These are phyloP conservation scores for Mycena venus DNA, from an alignment of 768 basidiomycete species.

Conservation along the genomic window DNA sequence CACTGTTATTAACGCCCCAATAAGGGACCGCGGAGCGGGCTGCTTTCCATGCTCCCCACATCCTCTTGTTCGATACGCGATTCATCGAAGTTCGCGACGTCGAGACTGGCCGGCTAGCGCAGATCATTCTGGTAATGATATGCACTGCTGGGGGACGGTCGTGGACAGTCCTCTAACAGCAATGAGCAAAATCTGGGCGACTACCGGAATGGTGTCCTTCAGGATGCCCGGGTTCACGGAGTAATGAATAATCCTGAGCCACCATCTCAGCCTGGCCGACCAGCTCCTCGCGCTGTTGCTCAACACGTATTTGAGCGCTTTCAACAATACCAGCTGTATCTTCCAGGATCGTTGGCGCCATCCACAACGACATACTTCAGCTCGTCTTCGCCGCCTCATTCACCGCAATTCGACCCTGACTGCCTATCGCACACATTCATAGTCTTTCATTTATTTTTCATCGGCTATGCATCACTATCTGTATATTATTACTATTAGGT, in stretches of 20 bases:
- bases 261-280: conserved; percentile 53
- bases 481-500: conserved; percentile 20
- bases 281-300: conserved; percentile 63
- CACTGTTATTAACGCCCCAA: background rate
- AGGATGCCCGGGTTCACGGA: conserved; percentile 89
- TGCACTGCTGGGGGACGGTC: conserved; percentile 94
- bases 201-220: conserved; percentile 64
- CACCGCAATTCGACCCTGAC: conserved; percentile 30
- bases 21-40: conserved; percentile 83
- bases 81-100: conserved; percentile 94
- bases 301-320: conserved; percentile 85
- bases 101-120: conserved; percentile 81
- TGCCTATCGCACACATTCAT: conserved; percentile 23
- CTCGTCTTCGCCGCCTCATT: conserved; percentile 29
- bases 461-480: background rate
- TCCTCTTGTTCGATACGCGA: conserved; percentile 88
- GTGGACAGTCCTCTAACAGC: conserved; percentile 69
- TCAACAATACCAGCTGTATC: conserved; percentile 81
- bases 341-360: conserved; percentile 52
- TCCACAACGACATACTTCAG: conserved; percentile 35
- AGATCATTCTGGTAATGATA: conserved; percentile 86
- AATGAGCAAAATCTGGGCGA: conserved; percentile 74
- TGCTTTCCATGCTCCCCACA: conserved; percentile 90
- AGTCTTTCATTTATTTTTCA: conserved; percentile 7
- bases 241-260: conserved; percentile 78